Base-by-base conservation (phyloP, 176 grass and related monocot species). In the Poa annua region DNA sequence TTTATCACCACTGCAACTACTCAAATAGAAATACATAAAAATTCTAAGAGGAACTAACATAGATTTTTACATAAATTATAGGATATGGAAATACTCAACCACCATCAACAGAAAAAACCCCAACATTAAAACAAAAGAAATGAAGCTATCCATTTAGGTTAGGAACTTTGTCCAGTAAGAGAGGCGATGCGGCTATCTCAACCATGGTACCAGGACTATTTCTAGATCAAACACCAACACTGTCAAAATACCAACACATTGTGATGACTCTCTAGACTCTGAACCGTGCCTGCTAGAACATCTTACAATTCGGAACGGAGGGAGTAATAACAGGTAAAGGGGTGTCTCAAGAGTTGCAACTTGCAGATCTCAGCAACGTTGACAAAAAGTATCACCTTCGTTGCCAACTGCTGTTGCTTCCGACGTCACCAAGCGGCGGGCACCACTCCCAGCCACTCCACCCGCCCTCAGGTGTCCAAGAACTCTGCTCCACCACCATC, bases 401-500 rank as follows among this genome's bases (percentile, higher is more conserved):
- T 54, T 80, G 76, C 39, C 79, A 82, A 16, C 72, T 85, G 53
- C 59, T 76, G 24, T 63, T 79, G 80, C 83, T 76, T 17, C 75
- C 59, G n/a, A 69, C 38, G 51, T 53, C 61, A 60, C 71, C 76
- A 71, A 66, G 49, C 71, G 51, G 49, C 1, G 92, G 94, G 73
- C 94, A 97, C 4, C 76, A 72, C 80, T 97, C 94, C 85, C 84
- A 83, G 49, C 83, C 41, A 1, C 90, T 88, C 48, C 48, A 50
- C 4, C 48, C 48, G 48, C 48, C 48, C 60, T 66, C 47, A 4
- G 47, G 64, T 12, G 89, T 92, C 92, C 92, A 90, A 24, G 85
- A 92, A 67, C 79, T 97, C 88, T 97, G 92, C 71, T 85, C 88
- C 49, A 94, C 79, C 60, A 88, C 64, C 42, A 85, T 68, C 17